Evolutionary conservation across 2,329 filamentous ascomycete genomes (phyloP), one percentile per base, ranked within the genome.

Genomic region (Magnaporthales sp.): DNA sequence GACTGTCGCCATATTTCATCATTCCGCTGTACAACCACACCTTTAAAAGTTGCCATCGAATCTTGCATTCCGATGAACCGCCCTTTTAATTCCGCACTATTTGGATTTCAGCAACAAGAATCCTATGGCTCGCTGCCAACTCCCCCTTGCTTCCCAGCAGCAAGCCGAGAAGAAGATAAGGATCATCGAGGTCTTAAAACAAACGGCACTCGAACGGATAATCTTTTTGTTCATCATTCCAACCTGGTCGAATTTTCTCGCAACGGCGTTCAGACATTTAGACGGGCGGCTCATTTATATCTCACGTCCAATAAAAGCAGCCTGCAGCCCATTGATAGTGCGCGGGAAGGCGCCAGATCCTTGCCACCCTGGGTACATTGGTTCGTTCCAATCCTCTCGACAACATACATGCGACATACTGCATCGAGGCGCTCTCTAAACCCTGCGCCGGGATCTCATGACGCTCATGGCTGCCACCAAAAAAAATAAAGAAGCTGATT

Each of bases 231-330:
- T 67, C 61, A 71, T 71, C 70, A 70, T 68, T 68, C 70, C 67
- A 68, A 70, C 8, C 64, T 67, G 30, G 31, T 22, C 38, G 26
- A 72, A 75, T 71, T 70, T 71, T 70, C 74, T 74, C 76, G 74
- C 75, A 75, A n/a, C 72, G 76, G 77, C 76, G 77, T 77, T 71
- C 65, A 68, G 26, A 46, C 19, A 65, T 61, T 27, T 71, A 71
- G 70, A 71, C 68, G 69, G 70, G 64, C 67, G 63, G 65, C 8
- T 46, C 19, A n/a, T 7, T 46, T n/a, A 46, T 46, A 19, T 46
- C 38, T 46, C 38, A 46, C 15, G n/a, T 46, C 5, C 38, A 46
- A 46, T n/a, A n/a, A 19, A 46, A 46, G 38, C 38, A 46, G 38
- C 38, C 38, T 46, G 15, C 15, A 46, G 38, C 19, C 19, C 15